Conservation (phyloP, 192 early-diverging fungal genomes). For the Gryganskiella cystojenkinii region DNA sequence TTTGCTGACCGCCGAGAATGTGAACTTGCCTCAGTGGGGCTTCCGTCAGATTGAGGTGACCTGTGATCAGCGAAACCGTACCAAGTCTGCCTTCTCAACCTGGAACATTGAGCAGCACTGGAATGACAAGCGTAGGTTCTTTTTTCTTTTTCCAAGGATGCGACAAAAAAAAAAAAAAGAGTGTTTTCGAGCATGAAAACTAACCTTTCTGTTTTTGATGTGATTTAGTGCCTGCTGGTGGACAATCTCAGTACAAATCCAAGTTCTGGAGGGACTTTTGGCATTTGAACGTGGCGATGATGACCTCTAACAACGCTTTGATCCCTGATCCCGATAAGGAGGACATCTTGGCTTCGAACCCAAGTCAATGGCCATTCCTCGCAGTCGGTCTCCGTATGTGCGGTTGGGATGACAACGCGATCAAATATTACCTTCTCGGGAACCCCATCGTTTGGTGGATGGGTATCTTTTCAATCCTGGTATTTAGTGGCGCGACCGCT, state of each 20-base stretch:
- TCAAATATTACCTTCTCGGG: conserved; percentile 96
- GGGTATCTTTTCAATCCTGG: conserved; percentile 62
- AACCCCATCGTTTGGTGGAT: conserved; percentile 96
- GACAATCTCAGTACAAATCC: conserved; percentile 69
- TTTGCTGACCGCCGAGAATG: conserved; percentile 77
- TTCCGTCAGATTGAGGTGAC: conserved; percentile 93
- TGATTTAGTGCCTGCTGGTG: conserved; percentile 76
- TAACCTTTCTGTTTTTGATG: conserved; percentile 7
- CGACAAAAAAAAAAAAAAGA: no score
- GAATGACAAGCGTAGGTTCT: conserved; percentile 75
- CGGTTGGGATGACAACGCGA: conserved; percentile 83
- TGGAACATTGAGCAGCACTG: conserved; percentile 96
- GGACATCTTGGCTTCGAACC: conserved; percentile 81
- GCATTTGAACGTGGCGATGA: conserved; percentile 95
- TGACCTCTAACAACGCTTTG: conserved; percentile 95
- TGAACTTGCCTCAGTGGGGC: conserved; percentile 95
- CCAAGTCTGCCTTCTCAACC: conserved; percentile 72
- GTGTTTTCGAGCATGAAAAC: no score
- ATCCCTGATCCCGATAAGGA: conserved; percentile 93
- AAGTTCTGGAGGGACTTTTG: conserved; percentile 87
- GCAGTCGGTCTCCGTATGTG: conserved; percentile 93
- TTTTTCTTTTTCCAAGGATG: neutral
- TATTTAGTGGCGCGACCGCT: conserved; percentile 52
- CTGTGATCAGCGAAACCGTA: conserved; percentile 78
- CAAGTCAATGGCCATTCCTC: conserved; percentile 91